phyloP scores from a whole-genome alignment of 257 asterid genomes.

The Phtheirospermum japonicum region DNA sequence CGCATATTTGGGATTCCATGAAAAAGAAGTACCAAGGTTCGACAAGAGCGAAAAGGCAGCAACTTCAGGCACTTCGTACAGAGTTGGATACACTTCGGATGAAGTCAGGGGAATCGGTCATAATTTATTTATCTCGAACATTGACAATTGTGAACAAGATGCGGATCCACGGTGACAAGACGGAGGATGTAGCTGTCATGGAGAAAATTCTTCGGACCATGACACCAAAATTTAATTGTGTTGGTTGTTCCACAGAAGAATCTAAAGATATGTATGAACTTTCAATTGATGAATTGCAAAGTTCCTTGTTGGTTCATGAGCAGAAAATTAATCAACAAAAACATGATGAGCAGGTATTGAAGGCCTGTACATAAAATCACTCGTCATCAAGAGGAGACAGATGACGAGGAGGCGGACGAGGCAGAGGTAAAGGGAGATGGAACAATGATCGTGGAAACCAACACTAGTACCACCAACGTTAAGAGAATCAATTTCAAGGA shows the following conservation, averaged over 20 bases:
- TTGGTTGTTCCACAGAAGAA: background rate
- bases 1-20: background rate
- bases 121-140: background rate
- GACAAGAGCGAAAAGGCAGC: background rate
- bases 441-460: too few relatives aligned
- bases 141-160: background rate
- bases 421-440: too few relatives aligned
- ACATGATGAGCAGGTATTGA: background rate
- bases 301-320: background rate
- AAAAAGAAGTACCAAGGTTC: background rate
- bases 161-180: background rate
- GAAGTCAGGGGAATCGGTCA: background rate
- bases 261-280: background rate
- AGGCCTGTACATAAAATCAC: too few relatives aligned
- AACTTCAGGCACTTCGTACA: background rate
- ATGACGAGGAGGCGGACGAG: too few relatives aligned
- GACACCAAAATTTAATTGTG: background rate
- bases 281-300: background rate
- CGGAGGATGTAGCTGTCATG: background rate
- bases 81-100: background rate
- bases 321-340: background rate
- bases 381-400: too few relatives aligned
- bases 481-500: too few relatives aligned
- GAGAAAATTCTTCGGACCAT: background rate
- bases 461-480: too few relatives aligned